Base-by-base conservation (phyloP, 805 yeast species). In the Starmerella powellii region DNA sequence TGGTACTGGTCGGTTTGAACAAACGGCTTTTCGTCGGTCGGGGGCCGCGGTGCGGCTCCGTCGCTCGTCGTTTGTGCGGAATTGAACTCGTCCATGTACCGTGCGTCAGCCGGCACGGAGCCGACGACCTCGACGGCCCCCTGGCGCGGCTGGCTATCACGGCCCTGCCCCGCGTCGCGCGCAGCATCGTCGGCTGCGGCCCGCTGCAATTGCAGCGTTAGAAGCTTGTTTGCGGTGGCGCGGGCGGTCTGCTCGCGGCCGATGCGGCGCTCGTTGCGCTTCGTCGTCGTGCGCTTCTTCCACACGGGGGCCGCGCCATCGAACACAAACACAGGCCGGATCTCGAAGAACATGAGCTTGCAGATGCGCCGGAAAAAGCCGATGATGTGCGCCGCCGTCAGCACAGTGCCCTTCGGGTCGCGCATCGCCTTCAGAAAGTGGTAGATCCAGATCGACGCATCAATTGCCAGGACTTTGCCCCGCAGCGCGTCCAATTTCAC, bases 381-480 rank as follows among this genome's bases (percentile, higher is more conserved):
- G n/a, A 86, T 82, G 16, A 91, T 74, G 59, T 91, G 98, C 0
- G 95, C 79, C 47, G 77, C 81, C 24, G 72, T 69, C 46, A 87
- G 59, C 0, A 83, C 73, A 45, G 80, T 74, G 6, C 97, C 98
- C 24, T 80, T 80, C 31, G 73, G 63, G 58, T 86, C 94, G 51
- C 97, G 71, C 18, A 91, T 93, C 1, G 97, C 97, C 59, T 88
- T 91, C 49, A 91, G 66, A 56, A 91, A 91, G 60, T 91, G 99
- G 58, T 91, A 91, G 41, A 91, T 81, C 99, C 99, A 91, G 49
- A 91, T 91, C 2, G 97, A 88, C 1, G 98, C 99, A 67, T 91
- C 99, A 6, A 91, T 88, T 0, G 98, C 98, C 53, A 91, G 65
- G 40, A 72, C 67, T 57, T 79, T 80, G 44, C 86, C 76, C 18